A percentile compares a stretch with the other conserved stretches of the same genome.
These are phyloP conservation scores for Gardenia jasminoides DNA, from an alignment of 257 asterid genomes.

Conservation along the genomic window DNA sequence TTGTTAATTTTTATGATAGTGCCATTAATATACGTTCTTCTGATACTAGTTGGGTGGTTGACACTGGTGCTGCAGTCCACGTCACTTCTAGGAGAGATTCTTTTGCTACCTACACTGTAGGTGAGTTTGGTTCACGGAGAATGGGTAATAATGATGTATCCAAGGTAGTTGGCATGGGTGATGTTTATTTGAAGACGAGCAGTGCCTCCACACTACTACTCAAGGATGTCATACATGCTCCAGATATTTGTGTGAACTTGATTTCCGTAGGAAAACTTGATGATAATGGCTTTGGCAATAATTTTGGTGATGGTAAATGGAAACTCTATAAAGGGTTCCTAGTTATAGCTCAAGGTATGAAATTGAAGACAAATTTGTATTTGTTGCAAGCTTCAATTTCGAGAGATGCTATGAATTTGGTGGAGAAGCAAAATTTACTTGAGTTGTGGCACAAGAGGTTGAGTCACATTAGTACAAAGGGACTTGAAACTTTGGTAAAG, in stretches of 20 bases:
- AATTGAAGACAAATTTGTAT: not conserved
- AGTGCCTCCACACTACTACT: not conserved
- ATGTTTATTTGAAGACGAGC: not conserved
- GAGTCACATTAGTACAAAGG: not conserved
- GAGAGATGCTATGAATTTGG: not conserved
- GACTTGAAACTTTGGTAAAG: not conserved
- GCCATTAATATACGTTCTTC: not conserved
- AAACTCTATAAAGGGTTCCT: not conserved
- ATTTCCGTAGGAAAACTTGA: not conserved
- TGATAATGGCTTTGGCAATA: not conserved
- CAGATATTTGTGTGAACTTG: not conserved
- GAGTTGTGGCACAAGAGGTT: not conserved
- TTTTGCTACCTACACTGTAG: not conserved
- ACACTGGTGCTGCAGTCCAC: no score
- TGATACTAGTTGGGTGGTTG: no score
- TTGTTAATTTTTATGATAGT: not conserved
- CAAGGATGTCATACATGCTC: not conserved
- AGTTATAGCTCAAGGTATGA: not conserved
- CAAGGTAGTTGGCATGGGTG: not conserved
- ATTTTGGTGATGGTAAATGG: not conserved
- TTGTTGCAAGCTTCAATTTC: not conserved
- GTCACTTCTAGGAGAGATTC: no score
- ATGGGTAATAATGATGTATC: constrained; percentile 2
- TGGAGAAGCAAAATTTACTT: no score
- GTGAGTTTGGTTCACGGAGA: not conserved